These are phyloP conservation scores for Coriaria nepalensis DNA, from an alignment of 306 rosid genomes.

Conservation along the genomic window DNA sequence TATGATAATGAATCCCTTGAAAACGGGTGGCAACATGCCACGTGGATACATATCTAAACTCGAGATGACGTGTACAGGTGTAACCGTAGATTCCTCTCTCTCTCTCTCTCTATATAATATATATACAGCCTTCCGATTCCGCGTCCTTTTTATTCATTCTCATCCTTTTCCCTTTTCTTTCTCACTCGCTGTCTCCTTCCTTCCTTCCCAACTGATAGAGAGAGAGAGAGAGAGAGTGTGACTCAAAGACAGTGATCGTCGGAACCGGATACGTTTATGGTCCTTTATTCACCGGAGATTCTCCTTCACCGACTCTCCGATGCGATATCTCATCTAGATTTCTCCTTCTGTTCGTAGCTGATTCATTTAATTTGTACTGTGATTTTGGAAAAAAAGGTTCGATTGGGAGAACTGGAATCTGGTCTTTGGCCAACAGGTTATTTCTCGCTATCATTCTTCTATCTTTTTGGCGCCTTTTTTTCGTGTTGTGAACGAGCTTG, in stretches of 20 bases:
- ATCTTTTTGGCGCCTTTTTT: too few relatives aligned
- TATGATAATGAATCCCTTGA: too few relatives aligned
- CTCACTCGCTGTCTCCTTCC: not conserved
- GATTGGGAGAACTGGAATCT: too few relatives aligned
- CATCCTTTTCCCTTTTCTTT: slow-evolving; percentile 20
- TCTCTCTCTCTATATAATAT: too few relatives aligned
- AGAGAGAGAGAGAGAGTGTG: not conserved
- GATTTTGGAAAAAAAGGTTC: too few relatives aligned
- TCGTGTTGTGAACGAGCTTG: too few relatives aligned
- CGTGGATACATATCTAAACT: slow-evolving; percentile 14
- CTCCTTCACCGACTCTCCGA: not conserved
- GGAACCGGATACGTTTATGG: too few relatives aligned
- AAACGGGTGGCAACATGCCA: slow-evolving; percentile 2
- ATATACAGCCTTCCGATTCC: slow-evolving; percentile 13
- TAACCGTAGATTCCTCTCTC: slow-evolving; percentile 38
- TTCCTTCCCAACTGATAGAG: slow-evolving; percentile 5
- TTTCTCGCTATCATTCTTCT: too few relatives aligned
- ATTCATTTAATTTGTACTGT: too few relatives aligned
- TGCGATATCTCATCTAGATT: slow-evolving; percentile 6
- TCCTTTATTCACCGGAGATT: not conserved
- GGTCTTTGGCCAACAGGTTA: too few relatives aligned
- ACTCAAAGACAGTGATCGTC: too few relatives aligned
- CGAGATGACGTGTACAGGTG: slow-evolving; percentile 33
- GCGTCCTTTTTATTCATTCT: slow-evolving; percentile 19
- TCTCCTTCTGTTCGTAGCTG: not conserved